Conservation (phyloP, 2,329 filamentous ascomycete species). For the Mariannaea sp. region DNA sequence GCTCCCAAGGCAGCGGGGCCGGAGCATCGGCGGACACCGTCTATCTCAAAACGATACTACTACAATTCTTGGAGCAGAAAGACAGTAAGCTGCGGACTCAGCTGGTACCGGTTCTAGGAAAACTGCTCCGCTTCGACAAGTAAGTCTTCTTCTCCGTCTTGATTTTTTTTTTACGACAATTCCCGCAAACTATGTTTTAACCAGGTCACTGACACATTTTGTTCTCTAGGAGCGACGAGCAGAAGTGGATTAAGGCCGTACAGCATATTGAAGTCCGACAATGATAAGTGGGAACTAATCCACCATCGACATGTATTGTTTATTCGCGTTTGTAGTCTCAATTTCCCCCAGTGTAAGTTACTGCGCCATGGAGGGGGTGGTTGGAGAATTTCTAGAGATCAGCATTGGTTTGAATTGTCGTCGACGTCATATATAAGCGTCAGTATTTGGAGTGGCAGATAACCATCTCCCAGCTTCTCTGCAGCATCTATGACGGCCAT, state of each 20-base stretch:
- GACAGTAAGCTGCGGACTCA: conserved; percentile 77
- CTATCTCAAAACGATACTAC: conserved; percentile 79
- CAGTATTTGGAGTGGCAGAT: too few species aligned
- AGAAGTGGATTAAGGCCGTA: conserved; percentile 84
- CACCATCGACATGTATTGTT: too few species aligned
- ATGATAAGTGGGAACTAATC: not conserved
- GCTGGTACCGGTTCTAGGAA: conserved; percentile 76
- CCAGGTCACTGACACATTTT: too few species aligned
- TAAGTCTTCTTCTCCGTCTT: conserved; percentile 48
- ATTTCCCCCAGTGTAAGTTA: too few species aligned
- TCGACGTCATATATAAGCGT: too few species aligned
- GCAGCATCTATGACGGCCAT: too few species aligned
- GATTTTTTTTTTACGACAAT: not conserved
- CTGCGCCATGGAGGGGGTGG: too few species aligned
- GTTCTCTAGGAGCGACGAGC: conserved; percentile 67
- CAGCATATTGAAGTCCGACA: conserved; percentile 52
- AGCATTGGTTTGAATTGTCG: too few species aligned
- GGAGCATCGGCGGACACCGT: conserved; percentile 53
- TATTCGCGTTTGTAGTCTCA: too few species aligned
- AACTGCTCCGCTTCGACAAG: conserved; percentile 78
- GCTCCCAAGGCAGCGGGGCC: conserved; percentile 33
- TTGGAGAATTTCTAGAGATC: too few species aligned
- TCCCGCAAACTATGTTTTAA: conserved; percentile 10
- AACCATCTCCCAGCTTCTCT: too few species aligned
- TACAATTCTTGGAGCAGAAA: conserved; percentile 82